Base-by-base conservation (phyloP, 306 rosid species). In the Vicia villosa region DNA sequence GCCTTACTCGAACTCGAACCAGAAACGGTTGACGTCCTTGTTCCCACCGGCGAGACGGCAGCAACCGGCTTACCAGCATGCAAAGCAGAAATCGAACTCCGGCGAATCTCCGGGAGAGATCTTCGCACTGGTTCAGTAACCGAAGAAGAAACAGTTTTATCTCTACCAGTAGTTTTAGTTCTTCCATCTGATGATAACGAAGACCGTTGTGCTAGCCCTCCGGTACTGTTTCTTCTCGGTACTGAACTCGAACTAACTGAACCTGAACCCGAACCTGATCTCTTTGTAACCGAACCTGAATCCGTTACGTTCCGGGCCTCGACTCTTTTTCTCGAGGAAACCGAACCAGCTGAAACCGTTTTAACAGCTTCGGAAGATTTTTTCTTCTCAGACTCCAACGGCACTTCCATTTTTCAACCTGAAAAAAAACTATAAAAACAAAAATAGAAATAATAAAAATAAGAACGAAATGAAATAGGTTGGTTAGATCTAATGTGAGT, bases 71-170 rank as follows among this genome's bases (percentile, higher is more conserved):
- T 91, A 22, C 82, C 83, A 1, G 52, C 65, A 56, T 83, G 69
- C 5, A 76, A 69, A 1, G 83, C 71, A 76, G 92, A 73, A 47
- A 84, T 5, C 9, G 92, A 88, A 81, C 86, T 86, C 40, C 89
- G 85, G 75, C 87, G 84, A 19, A 71, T 86, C 73, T 90, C 99
- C 1, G 95, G 96, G 20, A 87, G 86, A 50, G 95, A 89, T 83
- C 81, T 83, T 78, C 92, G 84, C 1, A 55, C 69, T 10, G 88
- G 37, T 63, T 86, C 95, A 0, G 83, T 12, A 22, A 10, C 73
- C 19, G 76, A 54, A 11, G 47, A 32, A 61, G 82, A 49, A 66
- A 34, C 38, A 1, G 65, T 4, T 8, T 77, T 72, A 72, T 28
- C 86, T 68, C 24, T 74, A 19, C 78, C 74, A 10, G 73, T 78